phyloP scores from a whole-genome alignment of 2,329 filamentous ascomycete genomes.

The Fusarium bactridioides region DNA sequence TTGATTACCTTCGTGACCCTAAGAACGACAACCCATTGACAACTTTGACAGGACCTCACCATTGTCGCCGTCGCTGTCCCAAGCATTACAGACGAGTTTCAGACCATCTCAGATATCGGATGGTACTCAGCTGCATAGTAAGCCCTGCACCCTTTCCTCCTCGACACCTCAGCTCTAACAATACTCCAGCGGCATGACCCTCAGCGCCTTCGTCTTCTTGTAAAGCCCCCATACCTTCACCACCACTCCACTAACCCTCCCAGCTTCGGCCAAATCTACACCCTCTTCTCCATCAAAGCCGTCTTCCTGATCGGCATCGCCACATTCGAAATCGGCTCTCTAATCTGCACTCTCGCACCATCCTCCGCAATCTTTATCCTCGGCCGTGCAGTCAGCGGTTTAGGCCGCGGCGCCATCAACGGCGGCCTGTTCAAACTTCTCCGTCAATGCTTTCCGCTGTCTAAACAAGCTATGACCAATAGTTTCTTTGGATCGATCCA shows the following conservation, averaged over 20 bases:
- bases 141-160: fast-evolving
- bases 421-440: slow-evolving; percentile 38
- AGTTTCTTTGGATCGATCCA: slow-evolving; percentile 33
- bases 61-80: slow-evolving; percentile 37
- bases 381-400: slow-evolving; percentile 48
- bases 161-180: not conserved
- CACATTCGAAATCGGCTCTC: slow-evolving; percentile 45
- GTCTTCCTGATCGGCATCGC: slow-evolving; percentile 42
- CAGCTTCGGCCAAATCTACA: slow-evolving; percentile 45
- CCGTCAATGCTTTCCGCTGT: slow-evolving; percentile 34
- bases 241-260: not conserved
- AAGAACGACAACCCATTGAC: fast-evolving
- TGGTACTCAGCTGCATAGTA: slow-evolving; percentile 42
- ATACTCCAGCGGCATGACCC: slow-evolving; percentile 28
- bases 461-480: slow-evolving; percentile 27
- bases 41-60: slow-evolving; percentile 17
- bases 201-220: slow-evolving; percentile 40
- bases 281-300: slow-evolving; percentile 41
- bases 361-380: slow-evolving; percentile 48
- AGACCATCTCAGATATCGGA: slow-evolving; percentile 38
- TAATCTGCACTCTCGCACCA: slow-evolving; percentile 48
- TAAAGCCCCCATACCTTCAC: not conserved
- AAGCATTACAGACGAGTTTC: slow-evolving; percentile 37
- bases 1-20: too few relatives aligned
- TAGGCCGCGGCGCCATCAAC: slow-evolving; percentile 42